Percentiles rank a stretch among this genome's conserved stretches.
phyloP scores from a whole-genome alignment of 192 early-diverging fungal genomes.

The Gigaspora rosea region DNA sequence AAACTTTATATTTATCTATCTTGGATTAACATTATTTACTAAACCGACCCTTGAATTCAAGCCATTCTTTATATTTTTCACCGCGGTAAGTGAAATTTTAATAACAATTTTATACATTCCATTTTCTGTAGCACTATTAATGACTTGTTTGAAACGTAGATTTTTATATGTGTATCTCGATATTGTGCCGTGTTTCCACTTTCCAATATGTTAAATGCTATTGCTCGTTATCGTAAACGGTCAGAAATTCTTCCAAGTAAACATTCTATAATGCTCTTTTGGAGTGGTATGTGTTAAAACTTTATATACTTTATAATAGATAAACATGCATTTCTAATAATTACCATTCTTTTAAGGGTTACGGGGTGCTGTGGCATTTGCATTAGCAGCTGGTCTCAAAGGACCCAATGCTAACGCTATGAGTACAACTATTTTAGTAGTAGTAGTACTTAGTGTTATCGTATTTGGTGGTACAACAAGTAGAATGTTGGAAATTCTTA shows the following conservation, averaged over 20 bases:
- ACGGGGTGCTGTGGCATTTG: slow-evolving; percentile 96
- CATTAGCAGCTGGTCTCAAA: slow-evolving; percentile 80
- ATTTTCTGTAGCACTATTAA: not conserved
- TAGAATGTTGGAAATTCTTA: slow-evolving; percentile 72
- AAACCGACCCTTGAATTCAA: slow-evolving; percentile 68
- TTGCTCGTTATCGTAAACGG: slow-evolving; percentile 57
- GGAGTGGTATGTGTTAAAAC: slow-evolving; percentile 63
- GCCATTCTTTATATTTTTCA: slow-evolving; percentile 75
- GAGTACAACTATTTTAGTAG: slow-evolving; percentile 87
- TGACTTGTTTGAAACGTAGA: slow-evolving; percentile 35
- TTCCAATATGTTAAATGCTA: slow-evolving; percentile 76
- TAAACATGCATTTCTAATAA: not conserved
- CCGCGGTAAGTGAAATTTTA: slow-evolving; percentile 52
- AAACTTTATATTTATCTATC: slow-evolving; percentile 97
- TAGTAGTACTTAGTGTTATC: slow-evolving; percentile 89
- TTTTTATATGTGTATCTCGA: slow-evolving; percentile 83
- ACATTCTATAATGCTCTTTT: slow-evolving; percentile 94
- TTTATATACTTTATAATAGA: not conserved
- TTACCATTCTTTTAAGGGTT: slow-evolving; percentile 40
- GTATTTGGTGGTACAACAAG: slow-evolving; percentile 92
- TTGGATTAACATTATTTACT: slow-evolving; percentile 93
- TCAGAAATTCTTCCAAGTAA: slow-evolving; percentile 54
- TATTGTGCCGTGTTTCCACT: slow-evolving; percentile 87
- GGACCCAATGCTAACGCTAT: slow-evolving; percentile 70
- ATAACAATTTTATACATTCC: not conserved